Conservation (phyloP, 768 basidiomycete genomes). For the Tulasnella sp. region DNA sequence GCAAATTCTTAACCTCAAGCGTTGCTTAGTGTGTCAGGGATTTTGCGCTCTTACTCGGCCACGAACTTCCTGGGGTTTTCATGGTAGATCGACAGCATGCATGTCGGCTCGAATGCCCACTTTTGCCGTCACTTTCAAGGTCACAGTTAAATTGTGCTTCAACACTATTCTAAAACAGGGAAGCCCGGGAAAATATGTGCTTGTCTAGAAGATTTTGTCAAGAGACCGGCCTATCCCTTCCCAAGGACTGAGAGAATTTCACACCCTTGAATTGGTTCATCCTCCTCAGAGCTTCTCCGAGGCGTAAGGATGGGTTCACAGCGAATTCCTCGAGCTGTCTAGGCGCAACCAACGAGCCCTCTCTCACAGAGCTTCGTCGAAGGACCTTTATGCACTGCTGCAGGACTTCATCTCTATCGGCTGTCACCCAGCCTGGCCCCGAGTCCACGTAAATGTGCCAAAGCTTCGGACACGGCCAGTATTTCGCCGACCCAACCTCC, state of each 20-base stretch:
- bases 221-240: not conserved
- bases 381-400: not conserved
- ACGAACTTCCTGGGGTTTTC: no score
- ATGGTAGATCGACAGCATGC: no score
- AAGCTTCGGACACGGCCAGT: not conserved
- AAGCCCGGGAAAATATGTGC: not conserved
- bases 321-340: not conserved
- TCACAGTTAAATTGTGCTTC: no score
- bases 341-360: not conserved
- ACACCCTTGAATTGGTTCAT: not conserved
- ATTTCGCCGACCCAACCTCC: not conserved
- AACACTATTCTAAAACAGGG: not conserved
- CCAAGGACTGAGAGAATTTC: not conserved
- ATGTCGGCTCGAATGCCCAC: not conserved
- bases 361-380: not conserved
- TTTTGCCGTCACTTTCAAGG: not conserved
- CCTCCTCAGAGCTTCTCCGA: not conserved
- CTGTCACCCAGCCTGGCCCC: not conserved
- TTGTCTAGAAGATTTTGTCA: not conserved
- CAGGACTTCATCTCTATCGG: not conserved
- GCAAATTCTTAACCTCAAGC: not conserved
- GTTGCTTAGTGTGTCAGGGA: not conserved
- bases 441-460: not conserved
- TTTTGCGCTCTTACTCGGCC: not conserved
- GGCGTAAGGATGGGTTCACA: not conserved